These are phyloP conservation scores for Ogataea siamensis DNA, from an alignment of 805 yeast species.

Conservation along the genomic window DNA sequence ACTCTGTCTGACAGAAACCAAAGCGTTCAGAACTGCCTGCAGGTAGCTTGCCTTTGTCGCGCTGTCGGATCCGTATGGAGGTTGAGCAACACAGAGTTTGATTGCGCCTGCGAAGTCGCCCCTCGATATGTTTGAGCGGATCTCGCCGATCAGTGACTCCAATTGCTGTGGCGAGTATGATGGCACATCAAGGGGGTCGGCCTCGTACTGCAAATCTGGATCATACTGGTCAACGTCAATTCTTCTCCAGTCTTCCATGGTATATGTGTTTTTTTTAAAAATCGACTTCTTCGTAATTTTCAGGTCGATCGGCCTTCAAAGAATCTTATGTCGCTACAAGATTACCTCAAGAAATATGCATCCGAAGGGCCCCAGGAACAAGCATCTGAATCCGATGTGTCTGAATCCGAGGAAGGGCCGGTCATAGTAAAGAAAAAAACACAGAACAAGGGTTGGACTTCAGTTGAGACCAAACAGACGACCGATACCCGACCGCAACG, in stretches of 20 bases:
- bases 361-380: background rate
- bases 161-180: slow-evolving; percentile 54
- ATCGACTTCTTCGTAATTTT: background rate
- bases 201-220: slow-evolving; percentile 57
- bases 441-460: slow-evolving; percentile 24
- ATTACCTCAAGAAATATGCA: slow-evolving; percentile 10
- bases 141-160: slow-evolving; percentile 50
- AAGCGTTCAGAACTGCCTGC: slow-evolving; percentile 62
- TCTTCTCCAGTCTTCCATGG: slow-evolving; percentile 84
- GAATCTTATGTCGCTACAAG: slow-evolving; percentile 8
- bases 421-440: slow-evolving; percentile 16
- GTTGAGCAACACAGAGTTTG: slow-evolving; percentile 57
- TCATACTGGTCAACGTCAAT: slow-evolving; percentile 91
- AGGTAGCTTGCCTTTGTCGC: slow-evolving; percentile 52
- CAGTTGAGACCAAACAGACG: slow-evolving; percentile 22
- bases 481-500: slow-evolving; percentile 12
- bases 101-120: slow-evolving; percentile 75
- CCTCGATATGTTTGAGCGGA: slow-evolving; percentile 61
- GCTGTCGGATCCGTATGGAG: slow-evolving; percentile 80
- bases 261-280: slow-evolving; percentile 7
- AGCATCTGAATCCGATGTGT: slow-evolving; percentile 10
- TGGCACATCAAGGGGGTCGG: slow-evolving; percentile 33
- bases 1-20: slow-evolving; percentile 61
- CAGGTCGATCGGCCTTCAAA: slow-evolving; percentile 10
- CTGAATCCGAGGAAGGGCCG: slow-evolving; percentile 25